Base-by-base conservation (phyloP, 1,284 basidiomycete species). In the Tetrapyrgos nigripes region DNA sequence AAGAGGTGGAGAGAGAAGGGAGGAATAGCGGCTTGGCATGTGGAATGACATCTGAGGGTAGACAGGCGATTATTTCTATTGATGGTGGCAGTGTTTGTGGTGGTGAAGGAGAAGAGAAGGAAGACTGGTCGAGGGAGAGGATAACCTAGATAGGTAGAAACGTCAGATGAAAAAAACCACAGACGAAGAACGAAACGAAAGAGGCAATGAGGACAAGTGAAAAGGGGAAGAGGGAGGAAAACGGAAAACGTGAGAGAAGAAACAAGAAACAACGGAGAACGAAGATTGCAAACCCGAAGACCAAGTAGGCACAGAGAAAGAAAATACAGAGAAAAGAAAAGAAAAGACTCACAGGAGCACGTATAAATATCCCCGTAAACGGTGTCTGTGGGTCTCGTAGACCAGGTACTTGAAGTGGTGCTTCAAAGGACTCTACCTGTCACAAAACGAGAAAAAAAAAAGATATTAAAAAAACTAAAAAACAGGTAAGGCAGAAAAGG, bases 311-410 rank as follows among this genome's bases (percentile, higher is more conserved):
- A n/a, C n/a, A n/a, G n/a, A n/a, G 17, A 40, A 40, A n/a, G 37
- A 40, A 40, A 17, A 4, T 40, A 9, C 5, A 17, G 13, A n/a
- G 37, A n/a, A n/a, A 11, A 17, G 37, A 11, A 9, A 4, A 45
- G 47, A 64, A 66, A 6, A 66, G 68, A 75, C 85, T 59, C 66
- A 93, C 90, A 1, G 97, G 97, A 35, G 97, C 97, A 43, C 97
- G 93, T 67, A 99, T 99, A 76, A 99, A 99, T 46, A 98, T 85
- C 0, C 93, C 94, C 33, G 84, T 88, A 73, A 96, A 97, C 0
- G 92, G 86, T 37, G 75, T 71, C 1, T 83, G 74, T 1, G 91
- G 71, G 50, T 91, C 76, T 31, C 81, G 76, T 13, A 98, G 76
- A 26, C 83, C 86, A 11, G 84, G 80, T 3, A 96, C 88, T 21